A percentile compares a stretch with the other conserved stretches of the same genome.
Conservation (phyloP, 1,139 yeast genomes). For the Geotrichum carabidarum region DNA sequence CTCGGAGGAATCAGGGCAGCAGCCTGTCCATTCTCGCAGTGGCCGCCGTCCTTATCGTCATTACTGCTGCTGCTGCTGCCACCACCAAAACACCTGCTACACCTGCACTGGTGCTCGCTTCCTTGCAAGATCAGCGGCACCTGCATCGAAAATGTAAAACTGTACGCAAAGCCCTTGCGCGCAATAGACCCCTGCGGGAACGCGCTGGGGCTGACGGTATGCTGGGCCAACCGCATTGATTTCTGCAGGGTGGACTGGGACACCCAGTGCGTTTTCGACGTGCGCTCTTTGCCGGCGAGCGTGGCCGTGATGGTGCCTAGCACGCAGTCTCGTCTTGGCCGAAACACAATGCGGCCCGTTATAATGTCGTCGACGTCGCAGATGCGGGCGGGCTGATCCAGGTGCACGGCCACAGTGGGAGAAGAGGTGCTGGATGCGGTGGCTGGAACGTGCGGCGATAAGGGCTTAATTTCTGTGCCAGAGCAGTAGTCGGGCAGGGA, state of each 20-base stretch:
- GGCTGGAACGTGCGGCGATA: neutral
- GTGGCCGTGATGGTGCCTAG: conserved; percentile 5
- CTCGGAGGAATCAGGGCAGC: conserved; percentile 8
- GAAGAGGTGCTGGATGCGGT: neutral
- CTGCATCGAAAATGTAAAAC: conserved; percentile 10
- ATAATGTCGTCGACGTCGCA: conserved; percentile 12
- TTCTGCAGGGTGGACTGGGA: neutral
- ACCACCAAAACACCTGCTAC: neutral
- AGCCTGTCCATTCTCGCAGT: neutral
- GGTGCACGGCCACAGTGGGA: neutral
- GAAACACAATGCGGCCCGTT: conserved; percentile 9
- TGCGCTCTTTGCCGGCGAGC: conserved; percentile 13
- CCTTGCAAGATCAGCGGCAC: conserved; percentile 5
- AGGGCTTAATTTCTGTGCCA: neutral
- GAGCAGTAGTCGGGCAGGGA: conserved; percentile 1
- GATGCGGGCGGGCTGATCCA: neutral
- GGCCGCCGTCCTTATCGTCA: neutral
- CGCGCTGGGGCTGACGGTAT: neutral
- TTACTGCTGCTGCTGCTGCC: neutral
- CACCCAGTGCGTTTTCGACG: neutral
- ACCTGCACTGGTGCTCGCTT: neutral
- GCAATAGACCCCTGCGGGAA: conserved; percentile 2
- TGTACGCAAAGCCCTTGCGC: conserved; percentile 5
- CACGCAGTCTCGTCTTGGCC: conserved; percentile 2
- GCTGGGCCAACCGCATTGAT: neutral